Conservation (phyloP, 2,329 filamentous ascomycete species). For the Calcarisporium arbuscula region DNA sequence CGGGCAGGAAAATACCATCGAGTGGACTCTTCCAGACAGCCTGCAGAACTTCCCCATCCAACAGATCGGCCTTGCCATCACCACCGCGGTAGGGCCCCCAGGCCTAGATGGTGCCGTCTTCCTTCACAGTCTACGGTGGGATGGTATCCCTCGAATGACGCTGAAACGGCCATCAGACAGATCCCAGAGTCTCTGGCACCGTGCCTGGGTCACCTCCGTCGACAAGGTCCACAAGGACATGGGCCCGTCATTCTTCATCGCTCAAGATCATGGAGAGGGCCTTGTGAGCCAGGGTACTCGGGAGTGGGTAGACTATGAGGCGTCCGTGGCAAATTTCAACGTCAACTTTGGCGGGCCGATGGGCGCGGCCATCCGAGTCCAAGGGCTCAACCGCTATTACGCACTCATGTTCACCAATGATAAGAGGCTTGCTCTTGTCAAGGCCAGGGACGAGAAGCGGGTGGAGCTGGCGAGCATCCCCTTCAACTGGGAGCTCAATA, state of each 20-base stretch:
- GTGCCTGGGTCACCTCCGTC: slow-evolving; percentile 8
- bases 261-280: slow-evolving; percentile 15
- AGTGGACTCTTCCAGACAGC: slow-evolving; percentile 6
- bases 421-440: slow-evolving; percentile 9
- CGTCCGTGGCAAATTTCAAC: slow-evolving; percentile 13
- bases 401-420: slow-evolving; percentile 14
- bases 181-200: slow-evolving; percentile 6
- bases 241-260: slow-evolving; percentile 2
- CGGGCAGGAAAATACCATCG: neutral
- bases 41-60: slow-evolving; percentile 9
- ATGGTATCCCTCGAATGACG: slow-evolving; percentile 8
- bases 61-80: slow-evolving; percentile 5
- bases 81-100: neutral
- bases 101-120: slow-evolving; percentile 4
- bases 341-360: slow-evolving; percentile 17
- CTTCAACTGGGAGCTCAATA: slow-evolving; percentile 7
- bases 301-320: slow-evolving; percentile 23
- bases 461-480: slow-evolving; percentile 1
- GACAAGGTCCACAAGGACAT: slow-evolving; percentile 3
- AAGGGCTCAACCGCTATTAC: slow-evolving; percentile 25
- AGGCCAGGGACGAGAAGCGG: slow-evolving; percentile 6
- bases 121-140: slow-evolving; percentile 8
- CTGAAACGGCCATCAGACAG: slow-evolving; percentile 1
- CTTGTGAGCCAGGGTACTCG: slow-evolving; percentile 24
- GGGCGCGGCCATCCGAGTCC: slow-evolving; percentile 20